Base-by-base conservation (phyloP, 805 yeast genomes). In the Candida loeiensis region DNA sequence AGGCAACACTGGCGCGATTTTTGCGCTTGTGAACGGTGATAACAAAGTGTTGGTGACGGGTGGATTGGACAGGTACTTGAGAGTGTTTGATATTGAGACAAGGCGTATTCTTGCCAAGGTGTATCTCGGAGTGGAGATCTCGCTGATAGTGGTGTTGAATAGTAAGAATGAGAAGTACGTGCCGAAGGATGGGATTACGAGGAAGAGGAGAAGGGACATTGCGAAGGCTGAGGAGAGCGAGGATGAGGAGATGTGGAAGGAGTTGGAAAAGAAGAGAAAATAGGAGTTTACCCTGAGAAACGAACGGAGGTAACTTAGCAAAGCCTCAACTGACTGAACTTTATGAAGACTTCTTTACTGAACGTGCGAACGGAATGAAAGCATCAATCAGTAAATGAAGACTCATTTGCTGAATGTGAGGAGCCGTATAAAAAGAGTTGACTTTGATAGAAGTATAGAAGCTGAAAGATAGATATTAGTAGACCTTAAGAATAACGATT, bases 41-140 rank as follows among this genome's bases (percentile, higher is more conserved):
- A 63, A 66, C 4, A 69, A 70, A 7, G 55, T 82, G 20, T 53
- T 90, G 6, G 80, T 80, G 2, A 71, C 86, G 14, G 97, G 95
- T 32, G 95, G 96, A 0, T 72, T 90, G 16, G 99, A 93, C 55
- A 73, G 96, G 53, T 91, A 88, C 53, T 70, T 87, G 19, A 74
- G 96, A 43, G 86, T 85, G 3, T 91, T 76, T 60, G 83, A 88
- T 45, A 56, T 79, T 4, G 64, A 63, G 2, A 62, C 79, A 1
- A 71, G 95, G 37, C 75, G 76, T 32, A 66, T 78, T 36, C 61
- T 78, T 7, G 88, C 79, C 6, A 88, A 88, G 54, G 84, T 86
- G 4, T 91, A 76, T 51, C 53, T 83, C 19, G 95, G 95, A 2
- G 76, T 87, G 4, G 88, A 85, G 55, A 71, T 87, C 13, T 71